These are phyloP conservation scores for Cylindrotheca fusiformis DNA, from an alignment of 108 stramenopile genomes.

Conservation along the genomic window DNA sequence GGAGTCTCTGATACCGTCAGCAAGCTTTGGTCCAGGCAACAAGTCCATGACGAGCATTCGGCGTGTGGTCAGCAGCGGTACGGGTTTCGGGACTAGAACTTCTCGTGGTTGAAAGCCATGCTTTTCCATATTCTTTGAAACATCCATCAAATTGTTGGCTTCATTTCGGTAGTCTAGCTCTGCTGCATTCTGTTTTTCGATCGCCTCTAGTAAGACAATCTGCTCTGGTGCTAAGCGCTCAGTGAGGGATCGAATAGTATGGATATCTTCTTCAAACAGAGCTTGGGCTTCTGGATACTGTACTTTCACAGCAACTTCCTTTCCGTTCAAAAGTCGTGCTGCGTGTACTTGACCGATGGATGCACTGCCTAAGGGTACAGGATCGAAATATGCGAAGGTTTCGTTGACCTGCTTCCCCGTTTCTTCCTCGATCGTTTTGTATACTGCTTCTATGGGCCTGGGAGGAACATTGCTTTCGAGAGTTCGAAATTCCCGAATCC, in stretches of 20 bases:
- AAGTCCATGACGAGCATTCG: conserved; percentile 84
- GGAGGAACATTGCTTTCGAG: conserved; percentile 80
- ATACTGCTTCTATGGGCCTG: conserved; percentile 48
- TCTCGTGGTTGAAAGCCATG: conserved; percentile 50
- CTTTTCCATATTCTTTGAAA: conserved; percentile 48
- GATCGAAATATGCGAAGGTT: conserved; percentile 77
- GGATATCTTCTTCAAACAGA: conserved; percentile 74
- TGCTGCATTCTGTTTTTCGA: conserved; percentile 49
- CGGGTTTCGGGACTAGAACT: conserved; percentile 57
- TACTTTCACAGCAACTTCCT: conserved; percentile 90
- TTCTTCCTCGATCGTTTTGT: conserved; percentile 54
- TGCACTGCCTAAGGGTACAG: conserved; percentile 93
- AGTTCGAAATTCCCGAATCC: conserved; percentile 55
- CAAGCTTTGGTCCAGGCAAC: conserved; percentile 68
- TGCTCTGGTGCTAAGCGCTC: conserved; percentile 60
- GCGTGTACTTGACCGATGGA: conserved; percentile 97
- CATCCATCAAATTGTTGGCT: conserved; percentile 65
- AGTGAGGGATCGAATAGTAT: conserved; percentile 67
- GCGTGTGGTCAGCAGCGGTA: conserved; percentile 51
- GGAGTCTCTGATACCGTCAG: conserved; percentile 36
- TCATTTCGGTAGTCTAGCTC: conserved; percentile 78
- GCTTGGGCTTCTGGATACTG: conserved; percentile 87
- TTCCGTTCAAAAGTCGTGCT: conserved; percentile 53
- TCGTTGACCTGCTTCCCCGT: conserved; percentile 44
- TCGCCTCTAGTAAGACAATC: conserved; percentile 45